A percentile compares a stretch with the other conserved stretches of the same genome.
phyloP scores from a whole-genome alignment of 768 basidiomycete species.

The Termitomyces sp. region DNA sequence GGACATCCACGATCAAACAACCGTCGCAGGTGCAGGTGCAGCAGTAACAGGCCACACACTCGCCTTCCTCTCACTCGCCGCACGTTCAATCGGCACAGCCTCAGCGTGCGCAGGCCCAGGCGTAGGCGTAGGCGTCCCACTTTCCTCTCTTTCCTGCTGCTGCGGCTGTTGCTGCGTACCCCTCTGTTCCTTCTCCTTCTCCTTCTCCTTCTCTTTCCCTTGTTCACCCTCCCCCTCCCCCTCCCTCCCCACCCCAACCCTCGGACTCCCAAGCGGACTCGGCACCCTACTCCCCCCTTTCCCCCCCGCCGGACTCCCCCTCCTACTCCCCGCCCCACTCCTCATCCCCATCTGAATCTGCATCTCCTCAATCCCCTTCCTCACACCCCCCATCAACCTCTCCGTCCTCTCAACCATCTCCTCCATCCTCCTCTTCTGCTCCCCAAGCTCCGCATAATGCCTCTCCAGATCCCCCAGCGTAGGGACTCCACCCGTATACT shows the following conservation, averaged over 20 bases:
- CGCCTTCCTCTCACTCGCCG: not conserved
- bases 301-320: conserved; percentile 10
- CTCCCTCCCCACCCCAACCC: conserved; percentile 3
- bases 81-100: not conserved
- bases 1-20: not conserved
- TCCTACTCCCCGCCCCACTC: conserved; percentile 38
- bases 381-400: conserved; percentile 64
- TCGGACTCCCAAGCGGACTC: conserved; percentile 12
- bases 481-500: conserved; percentile 25
- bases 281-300: conserved; percentile 4
- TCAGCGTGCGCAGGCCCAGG: not conserved
- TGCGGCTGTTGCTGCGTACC: not conserved
- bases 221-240: not conserved
- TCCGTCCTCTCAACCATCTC: conserved; percentile 78
- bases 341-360: conserved; percentile 27
- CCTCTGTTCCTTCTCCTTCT: not conserved
- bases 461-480: conserved; percentile 63
- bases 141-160: not conserved
- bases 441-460: conserved; percentile 63
- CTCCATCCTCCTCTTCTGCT: conserved; percentile 62
- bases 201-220: conserved; percentile 4
- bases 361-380: conserved; percentile 77
- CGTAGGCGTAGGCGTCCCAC: conserved; percentile 2
- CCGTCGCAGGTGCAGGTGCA: not conserved
- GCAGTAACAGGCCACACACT: conserved; percentile 6